A percentile compares a stretch with the other conserved stretches of the same genome.
These are phyloP conservation scores for Onygenales sp. DNA, from an alignment of 2,329 filamentous ascomycete genomes.

Conservation along the genomic window DNA sequence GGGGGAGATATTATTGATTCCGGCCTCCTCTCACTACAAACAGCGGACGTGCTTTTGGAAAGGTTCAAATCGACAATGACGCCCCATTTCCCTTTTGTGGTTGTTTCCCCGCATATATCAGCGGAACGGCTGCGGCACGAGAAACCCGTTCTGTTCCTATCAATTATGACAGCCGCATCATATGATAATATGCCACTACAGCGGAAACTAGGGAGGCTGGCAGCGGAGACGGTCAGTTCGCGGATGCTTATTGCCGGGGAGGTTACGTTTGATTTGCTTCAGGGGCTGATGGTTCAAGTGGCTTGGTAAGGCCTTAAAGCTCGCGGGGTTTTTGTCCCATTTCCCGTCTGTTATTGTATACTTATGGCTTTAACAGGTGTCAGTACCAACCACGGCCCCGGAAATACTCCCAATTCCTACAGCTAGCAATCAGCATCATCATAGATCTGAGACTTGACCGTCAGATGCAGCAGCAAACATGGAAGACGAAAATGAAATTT, in stretches of 20 bases:
- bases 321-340: not conserved
- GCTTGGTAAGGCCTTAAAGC: conserved; percentile 20
- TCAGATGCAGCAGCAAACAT: conserved; percentile 17
- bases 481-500: conserved; percentile 21
- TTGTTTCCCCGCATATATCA: conserved; percentile 18
- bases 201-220: conserved; percentile 21
- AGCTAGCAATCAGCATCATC: conserved; percentile 27
- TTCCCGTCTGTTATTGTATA: not conserved
- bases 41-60: conserved; percentile 16
- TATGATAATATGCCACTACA: conserved; percentile 26
- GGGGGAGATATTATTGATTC: conserved; percentile 13
- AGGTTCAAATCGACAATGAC: conserved; percentile 27
- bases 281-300: conserved; percentile 28
- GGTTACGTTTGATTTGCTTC: conserved; percentile 30
- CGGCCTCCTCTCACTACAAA: conserved; percentile 11
- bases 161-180: conserved; percentile 22
- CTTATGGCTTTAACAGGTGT: conserved; percentile 15
- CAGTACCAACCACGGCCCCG: conserved; percentile 24
- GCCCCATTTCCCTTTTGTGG: conserved; percentile 29
- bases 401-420: conserved; percentile 25
- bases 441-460: conserved; percentile 25
- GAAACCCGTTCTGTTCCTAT: conserved; percentile 27
- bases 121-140: conserved; percentile 19
- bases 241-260: conserved; percentile 23
- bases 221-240: conserved; percentile 21